These are phyloP conservation scores for Colletotrichum sp. DNA, from an alignment of 2,329 filamentous ascomycete genomes.

Conservation along the genomic window DNA sequence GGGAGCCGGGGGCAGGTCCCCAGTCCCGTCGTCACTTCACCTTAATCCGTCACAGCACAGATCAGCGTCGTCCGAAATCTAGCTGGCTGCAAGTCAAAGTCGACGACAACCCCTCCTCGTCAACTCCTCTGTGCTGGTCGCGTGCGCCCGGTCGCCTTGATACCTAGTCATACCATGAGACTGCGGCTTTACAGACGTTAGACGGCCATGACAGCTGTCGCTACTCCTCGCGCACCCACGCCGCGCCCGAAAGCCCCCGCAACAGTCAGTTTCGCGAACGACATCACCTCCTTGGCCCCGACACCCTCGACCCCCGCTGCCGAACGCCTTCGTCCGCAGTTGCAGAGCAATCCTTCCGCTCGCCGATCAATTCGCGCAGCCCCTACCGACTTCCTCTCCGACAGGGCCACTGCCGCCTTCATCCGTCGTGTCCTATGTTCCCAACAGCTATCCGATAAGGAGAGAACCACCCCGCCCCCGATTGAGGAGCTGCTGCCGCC, in stretches of 20 bases:
- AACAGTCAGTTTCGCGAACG: conserved; percentile 18
- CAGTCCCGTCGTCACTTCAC: neutral
- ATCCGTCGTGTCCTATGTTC: conserved; percentile 85
- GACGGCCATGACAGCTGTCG: conserved; percentile 26
- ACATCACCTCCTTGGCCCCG: conserved; percentile 5
- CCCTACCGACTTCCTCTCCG: conserved; percentile 64
- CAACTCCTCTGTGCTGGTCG: neutral
- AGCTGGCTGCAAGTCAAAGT: conserved; percentile 23
- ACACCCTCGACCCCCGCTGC: conserved; percentile 16
- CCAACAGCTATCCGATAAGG: conserved; percentile 68
- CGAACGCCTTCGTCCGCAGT: conserved; percentile 30
- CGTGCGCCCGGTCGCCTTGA: neutral
- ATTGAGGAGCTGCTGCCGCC: conserved; percentile 87
- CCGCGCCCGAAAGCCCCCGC: conserved; percentile 24
- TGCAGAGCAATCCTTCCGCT: conserved; percentile 3
- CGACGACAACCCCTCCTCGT: conserved; percentile 17
- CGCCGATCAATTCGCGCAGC: conserved; percentile 37
- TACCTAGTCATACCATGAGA: conserved; percentile 3
- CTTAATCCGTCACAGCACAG: conserved; percentile 1
- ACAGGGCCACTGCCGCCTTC: conserved; percentile 79
- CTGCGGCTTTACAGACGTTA: neutral
- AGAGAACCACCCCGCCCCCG: conserved; percentile 56
- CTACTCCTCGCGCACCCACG: conserved; percentile 24
- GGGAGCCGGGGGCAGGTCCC: conserved; percentile 2
- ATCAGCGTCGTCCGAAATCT: conserved; percentile 18